These are phyloP conservation scores for Tolypocladium album DNA, from an alignment of 2,329 filamentous ascomycete genomes.

Conservation along the genomic window DNA sequence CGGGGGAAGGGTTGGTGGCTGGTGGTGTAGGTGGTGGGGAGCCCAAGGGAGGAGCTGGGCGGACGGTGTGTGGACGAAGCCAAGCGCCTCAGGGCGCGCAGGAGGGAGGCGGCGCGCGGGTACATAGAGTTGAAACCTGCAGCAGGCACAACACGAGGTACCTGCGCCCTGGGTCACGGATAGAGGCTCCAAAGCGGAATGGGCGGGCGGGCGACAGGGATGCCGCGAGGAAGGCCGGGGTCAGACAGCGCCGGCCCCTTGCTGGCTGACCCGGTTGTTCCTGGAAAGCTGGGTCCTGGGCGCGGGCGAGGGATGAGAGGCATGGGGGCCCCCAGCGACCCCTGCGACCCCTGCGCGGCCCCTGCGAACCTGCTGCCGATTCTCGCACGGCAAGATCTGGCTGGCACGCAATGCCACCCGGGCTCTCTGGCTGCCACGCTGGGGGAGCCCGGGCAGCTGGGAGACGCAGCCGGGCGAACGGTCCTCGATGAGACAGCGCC, in stretches of 20 bases:
- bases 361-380: not conserved
- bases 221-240: not conserved
- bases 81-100: not conserved
- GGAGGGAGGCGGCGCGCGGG: too few relatives aligned
- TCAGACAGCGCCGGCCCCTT: not conserved
- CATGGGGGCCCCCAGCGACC: not conserved
- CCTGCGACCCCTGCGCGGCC: not conserved
- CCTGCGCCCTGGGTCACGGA: not conserved
- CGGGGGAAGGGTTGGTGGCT: not conserved
- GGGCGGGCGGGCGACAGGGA: not conserved
- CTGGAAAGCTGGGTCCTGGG: not conserved
- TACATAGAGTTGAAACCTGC: not conserved
- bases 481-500: not conserved
- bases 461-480: not conserved
- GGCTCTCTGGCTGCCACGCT: not conserved
- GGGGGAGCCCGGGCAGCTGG: not conserved
- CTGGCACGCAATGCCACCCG: not conserved
- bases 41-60: not conserved
- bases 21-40: conserved; percentile 1
- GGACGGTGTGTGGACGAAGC: not conserved
- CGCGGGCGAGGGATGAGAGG: not conserved
- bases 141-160: not conserved
- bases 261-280: not conserved
- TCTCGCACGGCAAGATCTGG: not conserved
- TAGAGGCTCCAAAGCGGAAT: not conserved